These are phyloP conservation scores for Lentinula sp. DNA, from an alignment of 768 basidiomycete genomes.

Conservation along the genomic window DNA sequence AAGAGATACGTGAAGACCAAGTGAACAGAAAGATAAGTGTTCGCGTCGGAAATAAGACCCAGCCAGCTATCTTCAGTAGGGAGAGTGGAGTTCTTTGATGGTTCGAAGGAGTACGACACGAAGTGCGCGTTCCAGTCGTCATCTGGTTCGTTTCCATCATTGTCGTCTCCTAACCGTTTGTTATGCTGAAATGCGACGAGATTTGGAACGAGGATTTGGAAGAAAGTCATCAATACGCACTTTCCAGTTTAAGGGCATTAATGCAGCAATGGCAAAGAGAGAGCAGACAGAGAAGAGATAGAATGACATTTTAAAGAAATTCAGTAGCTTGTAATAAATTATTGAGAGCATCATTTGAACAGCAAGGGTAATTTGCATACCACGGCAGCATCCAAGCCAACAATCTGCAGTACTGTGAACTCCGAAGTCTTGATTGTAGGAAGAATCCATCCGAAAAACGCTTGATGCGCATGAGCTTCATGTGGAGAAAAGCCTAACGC, in stretches of 20 bases:
- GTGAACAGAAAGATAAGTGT: slow-evolving; percentile 84
- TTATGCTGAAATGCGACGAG: slow-evolving; percentile 47
- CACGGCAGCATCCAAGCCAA: slow-evolving; percentile 95
- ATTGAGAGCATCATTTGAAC: not conserved
- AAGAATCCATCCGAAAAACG: slow-evolving; percentile 95
- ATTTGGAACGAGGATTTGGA: not conserved
- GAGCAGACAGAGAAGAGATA: slow-evolving; percentile 86
- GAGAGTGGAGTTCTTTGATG: slow-evolving; percentile 23
- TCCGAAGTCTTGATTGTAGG: slow-evolving; percentile 90
- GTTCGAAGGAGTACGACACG: slow-evolving; percentile 13
- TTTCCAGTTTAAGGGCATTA: slow-evolving; percentile 94
- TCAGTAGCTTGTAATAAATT: slow-evolving; percentile 57
- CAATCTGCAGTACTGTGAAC: slow-evolving; percentile 90
- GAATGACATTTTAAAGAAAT: slow-evolving; percentile 94
- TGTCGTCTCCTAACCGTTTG: slow-evolving; percentile 59
- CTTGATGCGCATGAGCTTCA: slow-evolving; percentile 80
- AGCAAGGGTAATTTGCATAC: slow-evolving; percentile 38
- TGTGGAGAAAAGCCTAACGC: slow-evolving; percentile 83
- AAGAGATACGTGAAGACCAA: slow-evolving; percentile 93
- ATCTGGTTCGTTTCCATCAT: slow-evolving; percentile 36
- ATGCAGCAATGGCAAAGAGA: slow-evolving; percentile 69
- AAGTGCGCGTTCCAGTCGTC: slow-evolving; percentile 40
- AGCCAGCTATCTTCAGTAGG: slow-evolving; percentile 59
- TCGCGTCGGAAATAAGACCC: slow-evolving; percentile 86
- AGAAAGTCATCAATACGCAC: slow-evolving; percentile 31